Evolutionary conservation across 1,139 yeast species (phyloP), one percentile per base, ranked within the genome.

Genomic region (Zygoascus hellenicus): DNA sequence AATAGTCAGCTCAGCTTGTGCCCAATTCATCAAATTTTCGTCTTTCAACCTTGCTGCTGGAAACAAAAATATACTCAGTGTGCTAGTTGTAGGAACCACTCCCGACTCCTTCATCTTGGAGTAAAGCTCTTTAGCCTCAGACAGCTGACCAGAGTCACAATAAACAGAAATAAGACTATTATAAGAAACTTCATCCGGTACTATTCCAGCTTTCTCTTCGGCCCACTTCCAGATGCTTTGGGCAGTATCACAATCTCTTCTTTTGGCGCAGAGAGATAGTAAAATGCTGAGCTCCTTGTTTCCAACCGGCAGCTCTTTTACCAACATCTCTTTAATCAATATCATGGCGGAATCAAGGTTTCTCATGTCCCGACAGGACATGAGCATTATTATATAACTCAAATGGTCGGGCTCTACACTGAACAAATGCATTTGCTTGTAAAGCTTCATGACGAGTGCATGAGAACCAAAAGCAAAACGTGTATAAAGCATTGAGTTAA

Each of bases 381-480:
- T 42, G 38, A 67, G 47, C 32, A 64, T 44, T 14, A 67, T 56
- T 30, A 42, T 45, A 46, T 58, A 66, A 5, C 62, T 53, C 13
- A 48, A 47, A 6, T 49, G 42, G 26, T 53, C 60, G 2, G 77
- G 73, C 10, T 56, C 42, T 7, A 75, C 53, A 2, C 67, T 65
- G 51, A 64, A 66, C 45, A 64, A 58, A 13, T 65, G 59, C 61
- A 75, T 69, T 15, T 67, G 63, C 28, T 70, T 65, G 53, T 72
- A 78, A 56, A 71, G 67, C 32, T 61, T 58, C 28, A 69, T 59
- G 6, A 77, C 83, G 16, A 71, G 75, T 0, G 66, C 63, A 26
- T 70, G 61, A 43, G 82, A 75, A 19, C 78, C 75, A 7, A 69
- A 60, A 36, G 68, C 68, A 13, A 77, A 64, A 46, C 76, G 66